phyloP scores from a whole-genome alignment of 106 monocot species.

The Phalaenopsis equestris region DNA sequence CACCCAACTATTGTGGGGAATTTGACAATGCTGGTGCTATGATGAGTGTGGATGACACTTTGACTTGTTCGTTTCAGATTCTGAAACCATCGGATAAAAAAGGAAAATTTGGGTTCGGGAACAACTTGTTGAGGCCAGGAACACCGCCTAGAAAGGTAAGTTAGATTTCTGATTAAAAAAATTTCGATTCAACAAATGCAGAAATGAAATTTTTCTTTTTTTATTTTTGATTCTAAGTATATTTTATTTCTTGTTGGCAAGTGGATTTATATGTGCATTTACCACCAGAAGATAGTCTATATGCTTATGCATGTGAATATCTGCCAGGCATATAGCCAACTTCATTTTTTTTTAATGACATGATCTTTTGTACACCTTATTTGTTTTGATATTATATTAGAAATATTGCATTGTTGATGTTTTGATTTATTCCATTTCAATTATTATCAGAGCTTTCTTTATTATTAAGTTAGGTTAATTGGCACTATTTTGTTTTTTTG shows the following conservation, averaged over 20 bases:
- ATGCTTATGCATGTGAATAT: no score
- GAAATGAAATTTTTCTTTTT: background rate
- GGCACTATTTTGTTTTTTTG: no score
- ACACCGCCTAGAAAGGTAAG: constrained; percentile 23
- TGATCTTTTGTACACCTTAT: no score
- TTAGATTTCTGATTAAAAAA: background rate
- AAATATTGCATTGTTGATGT: no score
- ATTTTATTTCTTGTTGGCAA: background rate
- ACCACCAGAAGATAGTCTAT: background rate
- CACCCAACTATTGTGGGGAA: constrained; percentile 24
- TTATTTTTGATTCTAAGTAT: background rate
- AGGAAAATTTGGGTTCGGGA: constrained; percentile 25
- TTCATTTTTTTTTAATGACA: no score
- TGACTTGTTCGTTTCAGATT: constrained; percentile 24
- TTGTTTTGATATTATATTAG: no score
- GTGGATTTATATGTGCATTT: background rate
- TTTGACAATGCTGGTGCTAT: constrained; percentile 28
- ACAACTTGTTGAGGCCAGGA: constrained; percentile 16
- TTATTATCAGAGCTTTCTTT: no score
- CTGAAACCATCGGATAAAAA: constrained; percentile 23
- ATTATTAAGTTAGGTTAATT: no score
- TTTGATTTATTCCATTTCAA: no score
- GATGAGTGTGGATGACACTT: constrained; percentile 23
- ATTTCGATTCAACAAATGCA: background rate
- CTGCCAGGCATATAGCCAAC: no score